phyloP scores from a whole-genome alignment of 208 protist species.

The Herpetomonas tarakana region DNA sequence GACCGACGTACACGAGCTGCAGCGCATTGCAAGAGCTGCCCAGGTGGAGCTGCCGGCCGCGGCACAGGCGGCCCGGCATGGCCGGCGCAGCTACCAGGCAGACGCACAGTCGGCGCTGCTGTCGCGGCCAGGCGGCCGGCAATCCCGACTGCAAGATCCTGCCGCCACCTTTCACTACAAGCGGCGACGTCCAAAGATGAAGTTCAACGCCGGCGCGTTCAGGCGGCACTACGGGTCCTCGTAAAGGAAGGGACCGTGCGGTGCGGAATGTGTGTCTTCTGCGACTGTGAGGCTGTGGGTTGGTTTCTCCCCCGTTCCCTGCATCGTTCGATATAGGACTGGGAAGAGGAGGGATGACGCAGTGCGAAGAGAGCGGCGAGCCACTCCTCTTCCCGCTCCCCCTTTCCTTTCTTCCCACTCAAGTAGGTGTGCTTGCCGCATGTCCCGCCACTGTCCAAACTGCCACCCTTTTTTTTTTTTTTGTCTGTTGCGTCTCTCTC shows the following conservation, averaged over 20 bases:
- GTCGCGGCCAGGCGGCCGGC: slow-evolving; percentile 50
- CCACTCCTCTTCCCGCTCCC: no score
- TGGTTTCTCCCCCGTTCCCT: no score
- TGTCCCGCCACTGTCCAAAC: no score
- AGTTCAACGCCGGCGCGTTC: slow-evolving; percentile 35
- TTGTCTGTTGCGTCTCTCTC: no score
- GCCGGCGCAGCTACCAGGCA: slow-evolving; percentile 25
- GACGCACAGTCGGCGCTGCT: slow-evolving; percentile 41
- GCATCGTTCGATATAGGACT: no score
- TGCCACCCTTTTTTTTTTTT: no score
- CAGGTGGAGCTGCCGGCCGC: slow-evolving; percentile 30
- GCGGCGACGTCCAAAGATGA: slow-evolving; percentile 4
- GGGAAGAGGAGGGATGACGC: no score
- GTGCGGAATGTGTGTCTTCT: no score
- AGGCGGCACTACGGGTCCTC: slow-evolving; percentile 41
- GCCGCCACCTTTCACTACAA: slow-evolving; percentile 42
- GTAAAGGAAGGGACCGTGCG: no score
- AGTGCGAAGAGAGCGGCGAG: no score
- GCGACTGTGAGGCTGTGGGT: slow-evolving; percentile 2
- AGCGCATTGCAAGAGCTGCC: slow-evolving; percentile 27
- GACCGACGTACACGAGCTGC: slow-evolving; percentile 23
- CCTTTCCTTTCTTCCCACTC: no score
- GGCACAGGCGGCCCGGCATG: slow-evolving; percentile 25
- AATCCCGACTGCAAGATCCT: slow-evolving; percentile 26
- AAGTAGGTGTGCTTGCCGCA: no score